Conservation (phyloP, 2,329 filamentous ascomycete species). For the Nemania abortiva region DNA sequence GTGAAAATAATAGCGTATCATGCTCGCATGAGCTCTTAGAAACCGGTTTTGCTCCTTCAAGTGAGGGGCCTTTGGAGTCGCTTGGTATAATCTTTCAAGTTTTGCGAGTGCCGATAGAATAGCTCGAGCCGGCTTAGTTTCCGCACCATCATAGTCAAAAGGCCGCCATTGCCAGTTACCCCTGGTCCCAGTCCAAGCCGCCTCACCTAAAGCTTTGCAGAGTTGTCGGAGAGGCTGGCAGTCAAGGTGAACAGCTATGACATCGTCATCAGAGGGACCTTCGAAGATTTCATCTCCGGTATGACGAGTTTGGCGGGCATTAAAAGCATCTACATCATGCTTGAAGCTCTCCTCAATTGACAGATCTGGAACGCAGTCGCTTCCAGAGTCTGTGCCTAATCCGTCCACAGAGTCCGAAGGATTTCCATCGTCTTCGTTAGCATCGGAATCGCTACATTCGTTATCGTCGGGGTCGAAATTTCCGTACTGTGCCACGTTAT, state of each 20-base stretch:
- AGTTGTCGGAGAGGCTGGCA: constrained; percentile 33
- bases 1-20: constrained; percentile 46
- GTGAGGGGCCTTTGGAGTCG: constrained; percentile 38
- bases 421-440: constrained; percentile 1
- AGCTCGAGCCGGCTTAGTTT: constrained; percentile 39
- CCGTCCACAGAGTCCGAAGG: constrained; percentile 32
- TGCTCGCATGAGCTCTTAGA: constrained; percentile 41
- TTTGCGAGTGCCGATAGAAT: constrained; percentile 43
- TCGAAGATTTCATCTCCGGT: constrained; percentile 38
- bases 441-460: not conserved
- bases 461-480: not conserved
- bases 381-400: constrained; percentile 33
- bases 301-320: constrained; percentile 28
- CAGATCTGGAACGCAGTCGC: constrained; percentile 28
- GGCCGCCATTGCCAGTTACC: constrained; percentile 39
- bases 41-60: constrained; percentile 47
- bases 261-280: constrained; percentile 39
- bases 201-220: constrained; percentile 40
- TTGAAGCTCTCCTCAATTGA: constrained; percentile 42
- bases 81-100: constrained; percentile 44
- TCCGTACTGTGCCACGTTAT: not conserved
- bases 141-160: constrained; percentile 33
- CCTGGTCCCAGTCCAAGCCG: constrained; percentile 43
- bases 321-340: constrained; percentile 44
- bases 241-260: constrained; percentile 41